phyloP scores from a whole-genome alignment of 2,329 filamentous ascomycete genomes.

The Zalaria obscura region DNA sequence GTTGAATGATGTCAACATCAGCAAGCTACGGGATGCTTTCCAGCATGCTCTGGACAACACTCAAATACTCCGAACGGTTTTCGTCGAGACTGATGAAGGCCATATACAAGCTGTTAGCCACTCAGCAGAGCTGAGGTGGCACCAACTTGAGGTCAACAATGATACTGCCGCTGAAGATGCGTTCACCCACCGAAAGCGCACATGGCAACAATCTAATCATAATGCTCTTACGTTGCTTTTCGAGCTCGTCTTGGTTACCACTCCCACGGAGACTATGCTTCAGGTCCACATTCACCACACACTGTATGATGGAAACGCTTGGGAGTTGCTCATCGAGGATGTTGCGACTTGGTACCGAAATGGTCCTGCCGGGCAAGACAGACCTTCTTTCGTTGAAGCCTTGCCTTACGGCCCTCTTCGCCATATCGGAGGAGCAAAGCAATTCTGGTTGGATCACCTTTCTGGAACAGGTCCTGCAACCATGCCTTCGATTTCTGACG shows the following conservation, averaged over 20 bases:
- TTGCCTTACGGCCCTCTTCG: slow-evolving; percentile 56
- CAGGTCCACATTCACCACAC: slow-evolving; percentile 67
- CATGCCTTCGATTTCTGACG: slow-evolving; percentile 15
- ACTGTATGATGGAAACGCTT: slow-evolving; percentile 72
- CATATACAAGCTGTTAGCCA: slow-evolving; percentile 56
- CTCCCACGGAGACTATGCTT: slow-evolving; percentile 26
- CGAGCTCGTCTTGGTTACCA: slow-evolving; percentile 31
- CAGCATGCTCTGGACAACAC: slow-evolving; percentile 33
- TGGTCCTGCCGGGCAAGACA: slow-evolving; percentile 13
- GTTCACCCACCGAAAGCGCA: slow-evolving; percentile 22
- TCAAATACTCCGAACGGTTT: slow-evolving; percentile 58
- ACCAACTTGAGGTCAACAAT: slow-evolving; percentile 28
- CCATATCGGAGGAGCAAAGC: slow-evolving; percentile 28
- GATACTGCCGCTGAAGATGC: slow-evolving; percentile 18
- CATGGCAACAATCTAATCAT: slow-evolving; percentile 43
- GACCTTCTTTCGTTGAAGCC: slow-evolving; percentile 49
- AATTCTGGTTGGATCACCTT: slow-evolving; percentile 57
- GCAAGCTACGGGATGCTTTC: slow-evolving; percentile 45
- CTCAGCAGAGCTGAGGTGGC: slow-evolving; percentile 2
- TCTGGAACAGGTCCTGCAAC: slow-evolving; percentile 15
- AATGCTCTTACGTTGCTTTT: slow-evolving; percentile 37
- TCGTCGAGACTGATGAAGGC: slow-evolving; percentile 60
- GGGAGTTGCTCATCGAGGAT: slow-evolving; percentile 50
- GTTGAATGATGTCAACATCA: slow-evolving; percentile 34
- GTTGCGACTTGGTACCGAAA: slow-evolving; percentile 40